Conservation (phyloP, 2,329 filamentous ascomycete species). For the Neofusicoccum ribis region DNA sequence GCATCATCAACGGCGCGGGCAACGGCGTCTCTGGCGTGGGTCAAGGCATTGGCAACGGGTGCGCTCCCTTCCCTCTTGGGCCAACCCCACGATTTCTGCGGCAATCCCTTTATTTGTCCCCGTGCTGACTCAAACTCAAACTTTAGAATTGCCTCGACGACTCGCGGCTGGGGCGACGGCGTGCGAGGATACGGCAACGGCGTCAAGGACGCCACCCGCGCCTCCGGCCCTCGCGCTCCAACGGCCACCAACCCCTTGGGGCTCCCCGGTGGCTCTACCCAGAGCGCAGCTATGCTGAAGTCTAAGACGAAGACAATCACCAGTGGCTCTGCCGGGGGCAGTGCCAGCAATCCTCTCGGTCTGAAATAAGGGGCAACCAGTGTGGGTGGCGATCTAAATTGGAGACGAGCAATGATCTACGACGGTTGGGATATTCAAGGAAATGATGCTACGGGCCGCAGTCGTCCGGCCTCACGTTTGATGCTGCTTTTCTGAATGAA, state of each 20-base stretch:
- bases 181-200: conserved; percentile 52
- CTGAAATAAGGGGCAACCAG: conserved; percentile 27
- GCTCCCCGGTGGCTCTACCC: conserved; percentile 26
- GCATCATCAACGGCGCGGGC: conserved; percentile 45
- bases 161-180: conserved; percentile 49
- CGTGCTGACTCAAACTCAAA: neutral
- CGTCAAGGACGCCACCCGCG: conserved; percentile 50
- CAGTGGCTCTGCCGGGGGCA: conserved; percentile 28
- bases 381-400: neutral
- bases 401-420: conserved; percentile 11
- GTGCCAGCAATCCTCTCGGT: conserved; percentile 45
- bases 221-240: conserved; percentile 44
- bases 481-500: neutral
- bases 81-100: neutral
- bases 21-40: conserved; percentile 50
- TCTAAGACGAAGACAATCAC: conserved; percentile 5
- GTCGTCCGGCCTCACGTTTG: neutral
- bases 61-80: conserved; percentile 23
- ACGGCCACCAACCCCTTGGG: conserved; percentile 51
- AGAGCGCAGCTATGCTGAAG: conserved; percentile 12
- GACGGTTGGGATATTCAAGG: neutral
- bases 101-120: neutral
- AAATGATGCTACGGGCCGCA: neutral
- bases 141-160: conserved; percentile 45
- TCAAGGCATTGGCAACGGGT: conserved; percentile 44